Conservation (phyloP, 176 grass and related monocot species). For the Cocos nucifera region DNA sequence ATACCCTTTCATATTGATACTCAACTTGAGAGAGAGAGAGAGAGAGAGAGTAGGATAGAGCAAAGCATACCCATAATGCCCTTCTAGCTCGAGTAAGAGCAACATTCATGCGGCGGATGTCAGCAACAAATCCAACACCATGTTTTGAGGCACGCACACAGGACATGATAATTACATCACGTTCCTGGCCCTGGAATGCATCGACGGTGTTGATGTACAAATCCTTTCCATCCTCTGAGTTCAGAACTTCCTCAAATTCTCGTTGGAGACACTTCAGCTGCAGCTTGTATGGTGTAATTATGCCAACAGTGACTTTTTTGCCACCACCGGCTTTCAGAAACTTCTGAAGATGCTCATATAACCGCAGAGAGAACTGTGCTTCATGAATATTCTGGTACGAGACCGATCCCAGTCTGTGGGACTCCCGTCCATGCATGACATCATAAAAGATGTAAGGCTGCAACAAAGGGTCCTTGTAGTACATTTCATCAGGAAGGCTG, state of each 20-base stretch:
- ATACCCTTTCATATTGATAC: too few species aligned
- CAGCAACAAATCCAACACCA: slow-evolving; percentile 97
- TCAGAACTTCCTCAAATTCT: slow-evolving; percentile 83
- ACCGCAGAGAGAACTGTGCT: slow-evolving; percentile 70
- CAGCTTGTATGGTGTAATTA: slow-evolving; percentile 99
- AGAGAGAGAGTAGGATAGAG: slow-evolving; percentile 9
- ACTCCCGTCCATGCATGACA: slow-evolving; percentile 83
- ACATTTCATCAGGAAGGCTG: slow-evolving; percentile 64
- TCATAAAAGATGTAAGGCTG: slow-evolving; percentile 88
- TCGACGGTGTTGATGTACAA: slow-evolving; percentile 99
- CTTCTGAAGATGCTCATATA: slow-evolving; percentile 84
- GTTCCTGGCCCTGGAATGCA: slow-evolving; percentile 99
- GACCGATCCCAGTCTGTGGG: slow-evolving; percentile 82
- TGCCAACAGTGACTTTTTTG: slow-evolving; percentile 90
- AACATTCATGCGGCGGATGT: slow-evolving; percentile 99
- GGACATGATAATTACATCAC: slow-evolving; percentile 98
- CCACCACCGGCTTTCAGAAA: slow-evolving; percentile 65
- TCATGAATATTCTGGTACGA: slow-evolving; percentile 93
- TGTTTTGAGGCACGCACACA: slow-evolving; percentile 92
- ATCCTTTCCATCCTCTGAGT: slow-evolving; percentile 87
- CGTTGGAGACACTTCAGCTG: slow-evolving; percentile 95
- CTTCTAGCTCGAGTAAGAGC: slow-evolving; percentile 92
- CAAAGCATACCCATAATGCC: slow-evolving; percentile 69
- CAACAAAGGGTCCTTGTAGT: slow-evolving; percentile 71
- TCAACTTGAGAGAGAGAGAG: not conserved